phyloP scores from a whole-genome alignment of 1,284 basidiomycete genomes.

The Phellopilus nigrolimitatus region DNA sequence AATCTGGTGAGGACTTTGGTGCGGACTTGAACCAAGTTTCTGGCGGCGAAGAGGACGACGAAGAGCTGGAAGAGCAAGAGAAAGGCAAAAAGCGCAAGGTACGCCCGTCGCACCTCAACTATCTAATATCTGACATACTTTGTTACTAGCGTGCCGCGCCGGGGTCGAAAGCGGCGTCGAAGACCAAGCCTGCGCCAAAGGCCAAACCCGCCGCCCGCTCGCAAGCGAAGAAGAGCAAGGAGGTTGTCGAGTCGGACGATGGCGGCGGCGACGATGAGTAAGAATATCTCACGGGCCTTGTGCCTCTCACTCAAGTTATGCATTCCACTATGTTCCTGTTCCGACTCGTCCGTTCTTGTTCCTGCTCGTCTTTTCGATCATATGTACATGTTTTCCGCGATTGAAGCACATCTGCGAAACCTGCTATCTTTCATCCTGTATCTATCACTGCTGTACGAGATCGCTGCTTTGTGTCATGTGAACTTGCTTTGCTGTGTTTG shows the following conservation, averaged over 20 bases:
- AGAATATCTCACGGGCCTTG: no score
- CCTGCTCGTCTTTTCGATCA: no score
- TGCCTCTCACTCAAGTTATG: no score
- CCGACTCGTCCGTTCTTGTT: no score
- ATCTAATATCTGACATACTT: neutral
- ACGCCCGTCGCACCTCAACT: slow-evolving; percentile 1
- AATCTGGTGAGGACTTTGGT: slow-evolving; percentile 20
- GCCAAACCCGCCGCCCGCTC: slow-evolving; percentile 10
- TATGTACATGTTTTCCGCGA: no score
- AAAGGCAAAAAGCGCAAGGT: slow-evolving; percentile 45
- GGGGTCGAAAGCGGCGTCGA: slow-evolving; percentile 7
- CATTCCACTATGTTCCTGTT: no score
- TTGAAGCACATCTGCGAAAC: no score
- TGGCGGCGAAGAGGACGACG: slow-evolving; percentile 17
- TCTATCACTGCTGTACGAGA: no score
- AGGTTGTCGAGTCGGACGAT: slow-evolving; percentile 5
- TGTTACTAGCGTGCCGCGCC: slow-evolving; percentile 1
- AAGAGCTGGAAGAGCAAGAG: slow-evolving; percentile 32
- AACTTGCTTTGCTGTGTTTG: no score
- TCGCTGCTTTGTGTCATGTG: no score
- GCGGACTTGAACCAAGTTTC: slow-evolving; percentile 18
- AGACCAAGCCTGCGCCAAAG: slow-evolving; percentile 10
- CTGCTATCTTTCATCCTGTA: no score
- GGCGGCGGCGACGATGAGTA: no score
- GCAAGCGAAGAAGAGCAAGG: slow-evolving; percentile 12